phyloP scores from a whole-genome alignment of 2,329 filamentous ascomycete genomes.

The Neospermospora avenae region DNA sequence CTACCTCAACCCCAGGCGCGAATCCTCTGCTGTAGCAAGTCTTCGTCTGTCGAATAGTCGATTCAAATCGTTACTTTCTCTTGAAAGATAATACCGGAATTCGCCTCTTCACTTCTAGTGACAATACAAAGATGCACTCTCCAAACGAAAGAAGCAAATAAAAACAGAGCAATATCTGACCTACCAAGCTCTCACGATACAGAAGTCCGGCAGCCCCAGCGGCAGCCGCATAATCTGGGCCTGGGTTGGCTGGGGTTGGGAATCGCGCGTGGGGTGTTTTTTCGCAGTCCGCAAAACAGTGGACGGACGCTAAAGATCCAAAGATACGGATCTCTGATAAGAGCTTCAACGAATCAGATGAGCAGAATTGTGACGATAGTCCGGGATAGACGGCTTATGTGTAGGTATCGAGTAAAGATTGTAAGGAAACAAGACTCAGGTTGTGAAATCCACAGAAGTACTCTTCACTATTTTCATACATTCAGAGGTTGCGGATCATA shows the following conservation, averaged over 20 bases:
- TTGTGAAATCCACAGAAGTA: too few species aligned
- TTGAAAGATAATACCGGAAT: background rate
- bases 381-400: background rate
- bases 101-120: background rate
- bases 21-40: too few species aligned
- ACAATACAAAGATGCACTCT: background rate
- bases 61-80: background rate
- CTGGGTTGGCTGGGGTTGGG: background rate
- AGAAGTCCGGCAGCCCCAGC: background rate
- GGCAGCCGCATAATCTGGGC: background rate
- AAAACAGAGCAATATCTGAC: background rate
- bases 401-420: constrained; percentile 13
- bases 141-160: background rate
- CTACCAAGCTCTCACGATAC: background rate
- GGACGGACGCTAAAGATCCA: background rate
- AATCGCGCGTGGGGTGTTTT: background rate
- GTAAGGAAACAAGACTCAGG: too few species aligned
- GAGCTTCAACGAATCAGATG: constrained; percentile 15
- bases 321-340: constrained; percentile 15
- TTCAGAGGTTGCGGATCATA: too few species aligned
- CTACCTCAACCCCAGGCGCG: background rate
- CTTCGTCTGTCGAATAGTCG: background rate
- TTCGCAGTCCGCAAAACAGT: background rate
- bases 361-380: background rate
- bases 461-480: too few species aligned